Conservation (phyloP, 345 rosid genomes). For the Gossypium stocksii region DNA sequence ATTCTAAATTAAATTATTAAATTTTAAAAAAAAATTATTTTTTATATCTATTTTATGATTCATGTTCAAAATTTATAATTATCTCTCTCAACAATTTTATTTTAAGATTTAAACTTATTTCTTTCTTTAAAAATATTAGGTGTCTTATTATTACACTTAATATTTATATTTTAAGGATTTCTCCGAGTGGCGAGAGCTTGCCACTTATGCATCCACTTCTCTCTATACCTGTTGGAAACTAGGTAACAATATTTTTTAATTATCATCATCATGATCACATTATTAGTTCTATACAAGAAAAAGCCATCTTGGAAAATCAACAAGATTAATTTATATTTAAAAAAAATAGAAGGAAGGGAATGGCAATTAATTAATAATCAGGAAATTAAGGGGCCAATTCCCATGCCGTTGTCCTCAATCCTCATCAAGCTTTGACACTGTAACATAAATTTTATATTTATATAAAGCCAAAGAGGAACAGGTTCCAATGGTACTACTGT, state of each 20-base stretch:
- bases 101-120: no score
- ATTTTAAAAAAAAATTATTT: fast-evolving
- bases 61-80: fast-evolving
- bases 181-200: no score
- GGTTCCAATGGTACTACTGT: constrained; percentile 29
- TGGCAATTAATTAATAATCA: constrained; percentile 14
- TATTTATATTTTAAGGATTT: no score
- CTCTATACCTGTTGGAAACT: background rate
- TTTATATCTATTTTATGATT: no score
- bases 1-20: no score
- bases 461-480: constrained; percentile 52
- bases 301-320: no score
- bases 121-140: no score
- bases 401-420: constrained; percentile 16
- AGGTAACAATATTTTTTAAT: background rate
- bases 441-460: constrained; percentile 18
- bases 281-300: background rate
- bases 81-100: fast-evolving
- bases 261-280: background rate
- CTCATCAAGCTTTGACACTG: constrained; percentile 13
- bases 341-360: background rate
- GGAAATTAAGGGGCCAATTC: constrained; percentile 13
- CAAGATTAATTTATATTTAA: no score
- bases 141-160: no score
- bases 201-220: no score